Percentiles rank a stretch among this genome's conserved stretches.
These are phyloP conservation scores for Clavispora santaluciae DNA, from an alignment of 805 yeast species.

Conservation along the genomic window DNA sequence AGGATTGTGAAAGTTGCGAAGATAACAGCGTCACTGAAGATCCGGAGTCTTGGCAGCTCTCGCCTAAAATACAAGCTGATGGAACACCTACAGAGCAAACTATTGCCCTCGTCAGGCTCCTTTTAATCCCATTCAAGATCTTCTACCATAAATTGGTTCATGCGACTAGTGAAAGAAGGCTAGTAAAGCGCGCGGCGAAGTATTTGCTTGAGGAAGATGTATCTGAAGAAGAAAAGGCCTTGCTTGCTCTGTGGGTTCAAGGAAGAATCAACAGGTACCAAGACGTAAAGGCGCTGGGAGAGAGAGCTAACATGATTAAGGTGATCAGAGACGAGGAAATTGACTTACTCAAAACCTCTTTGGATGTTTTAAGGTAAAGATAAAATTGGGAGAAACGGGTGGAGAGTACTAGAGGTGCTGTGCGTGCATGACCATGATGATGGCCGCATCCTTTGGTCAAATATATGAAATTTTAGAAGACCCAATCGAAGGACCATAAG, in stretches of 20 bases:
- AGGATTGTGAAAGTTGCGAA: slow-evolving; percentile 15
- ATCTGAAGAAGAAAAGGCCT: slow-evolving; percentile 6
- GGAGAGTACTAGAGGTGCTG: too few relatives aligned
- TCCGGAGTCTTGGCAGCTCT: slow-evolving; percentile 42
- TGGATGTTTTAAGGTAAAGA: not conserved
- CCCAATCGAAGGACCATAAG: too few relatives aligned
- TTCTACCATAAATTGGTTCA: slow-evolving; percentile 21
- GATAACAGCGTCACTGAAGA: slow-evolving; percentile 9
- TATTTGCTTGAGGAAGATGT: slow-evolving; percentile 15
- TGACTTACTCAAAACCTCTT: slow-evolving; percentile 16
- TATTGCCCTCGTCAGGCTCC: slow-evolving; percentile 11
- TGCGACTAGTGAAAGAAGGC: slow-evolving; percentile 18
- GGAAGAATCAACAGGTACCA: slow-evolving; percentile 20
- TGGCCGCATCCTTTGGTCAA: too few relatives aligned
- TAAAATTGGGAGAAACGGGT: not conserved
- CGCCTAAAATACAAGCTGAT: slow-evolving; percentile 31
- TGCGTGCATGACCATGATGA: too few relatives aligned
- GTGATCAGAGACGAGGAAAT: slow-evolving; percentile 24
- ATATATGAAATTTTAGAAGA: too few relatives aligned
- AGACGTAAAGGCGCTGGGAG: slow-evolving; percentile 4
- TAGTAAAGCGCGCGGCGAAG: slow-evolving; percentile 16
- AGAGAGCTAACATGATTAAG: slow-evolving; percentile 13
- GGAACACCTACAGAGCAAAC: slow-evolving; percentile 47
- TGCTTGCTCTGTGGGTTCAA: slow-evolving; percentile 23
- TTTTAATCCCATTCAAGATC: slow-evolving; percentile 24